Base-by-base conservation (phyloP, 2,329 filamentous ascomycete genomes). In the Aureobasidium sp. region DNA sequence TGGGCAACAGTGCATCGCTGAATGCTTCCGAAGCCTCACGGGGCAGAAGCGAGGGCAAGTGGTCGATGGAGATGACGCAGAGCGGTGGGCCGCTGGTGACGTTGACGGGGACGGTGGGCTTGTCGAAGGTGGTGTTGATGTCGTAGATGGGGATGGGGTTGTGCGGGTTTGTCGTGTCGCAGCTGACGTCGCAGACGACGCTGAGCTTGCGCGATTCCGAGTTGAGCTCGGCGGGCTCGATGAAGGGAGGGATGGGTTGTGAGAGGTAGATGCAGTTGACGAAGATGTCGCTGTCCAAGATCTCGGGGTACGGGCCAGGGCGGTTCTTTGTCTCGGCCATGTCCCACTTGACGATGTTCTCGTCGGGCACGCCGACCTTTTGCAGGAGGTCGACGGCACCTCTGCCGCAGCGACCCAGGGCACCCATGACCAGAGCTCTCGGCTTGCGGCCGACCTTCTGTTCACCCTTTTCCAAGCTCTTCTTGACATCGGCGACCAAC, bases 201-300 rank as follows among this genome's bases (percentile, higher is more conserved):
- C 56, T 81, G 51, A 96, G 79, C 64, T 83, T 85, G 66, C 91
- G 84, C 62, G 77, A 77, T 3, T 85, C 75, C 35, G 77, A 73
- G 59, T 83, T 77, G 53, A 95, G 80, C 49, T 79, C 83, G 60
- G 87, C 79, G 56, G 76, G 66, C 70, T 87, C 83, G 65, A 95
- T 79, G 67, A 96, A 96, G 29, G 86, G 85, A 22, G 88, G 86
- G 60, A 93, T 90, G 67, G 84, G 80, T 61, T 81, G 75, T 57
- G 77, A 81, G 37, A 96, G 82, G 73, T 95, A 95, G 68, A 95
- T 91, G 79, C 86, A 90, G 75, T 93, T 94, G 68, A 93, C 77
- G 60, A 74, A 77, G 58, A 78, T 70, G 71, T 68, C 72, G 57
- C 62, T 69, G 66, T 71, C 60, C 39, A 64, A 58, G 41, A 66